Evolutionary conservation across 2,329 filamentous ascomycete species (phyloP).

Genomic region (Biscogniauxia mediterranea): DNA sequence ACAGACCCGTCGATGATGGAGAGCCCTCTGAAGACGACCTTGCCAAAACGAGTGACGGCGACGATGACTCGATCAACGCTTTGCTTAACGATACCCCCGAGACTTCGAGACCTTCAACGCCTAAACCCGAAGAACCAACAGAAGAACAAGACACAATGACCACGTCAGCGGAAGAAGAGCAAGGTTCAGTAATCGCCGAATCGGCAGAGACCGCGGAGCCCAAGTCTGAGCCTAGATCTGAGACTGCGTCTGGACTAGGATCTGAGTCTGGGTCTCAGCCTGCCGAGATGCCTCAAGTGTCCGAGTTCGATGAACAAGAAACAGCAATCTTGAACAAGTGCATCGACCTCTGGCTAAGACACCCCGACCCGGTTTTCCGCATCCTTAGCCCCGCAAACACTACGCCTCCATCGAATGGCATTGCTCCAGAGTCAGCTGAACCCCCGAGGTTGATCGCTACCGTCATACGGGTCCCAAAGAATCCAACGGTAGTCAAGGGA

Average conservation of each 20-base stretch:
- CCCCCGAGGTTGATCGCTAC: conserved; percentile 70
- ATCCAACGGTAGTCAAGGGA: conserved; percentile 76
- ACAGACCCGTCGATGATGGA: conserved; percentile 32
- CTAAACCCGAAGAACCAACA: conserved; percentile 17
- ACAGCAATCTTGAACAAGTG: conserved; percentile 51
- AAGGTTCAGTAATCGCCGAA: conserved; percentile 1
- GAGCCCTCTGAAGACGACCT: conserved; percentile 37
- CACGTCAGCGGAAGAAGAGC: conserved; percentile 15
- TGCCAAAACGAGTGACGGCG: conserved; percentile 38
- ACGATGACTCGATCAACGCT: conserved; percentile 54
- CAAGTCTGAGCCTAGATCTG: neutral
- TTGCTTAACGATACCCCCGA: conserved; percentile 58
- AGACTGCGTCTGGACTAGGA: conserved; percentile 4
- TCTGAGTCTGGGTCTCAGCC: conserved; percentile 3
- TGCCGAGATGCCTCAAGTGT: conserved; percentile 20
- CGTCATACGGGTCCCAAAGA: conserved; percentile 77
- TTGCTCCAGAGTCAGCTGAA: conserved; percentile 44
- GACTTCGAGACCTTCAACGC: conserved; percentile 42
- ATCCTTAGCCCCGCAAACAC: conserved; percentile 62
- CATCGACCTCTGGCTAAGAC: conserved; percentile 63
- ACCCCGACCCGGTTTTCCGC: conserved; percentile 53
- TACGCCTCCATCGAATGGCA: conserved; percentile 65
- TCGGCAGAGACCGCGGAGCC: conserved; percentile 2
- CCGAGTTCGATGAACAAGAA: conserved; percentile 49
- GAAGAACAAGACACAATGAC: conserved; percentile 21